Conservation (phyloP, 805 yeast species). For the Candida ortonii region DNA sequence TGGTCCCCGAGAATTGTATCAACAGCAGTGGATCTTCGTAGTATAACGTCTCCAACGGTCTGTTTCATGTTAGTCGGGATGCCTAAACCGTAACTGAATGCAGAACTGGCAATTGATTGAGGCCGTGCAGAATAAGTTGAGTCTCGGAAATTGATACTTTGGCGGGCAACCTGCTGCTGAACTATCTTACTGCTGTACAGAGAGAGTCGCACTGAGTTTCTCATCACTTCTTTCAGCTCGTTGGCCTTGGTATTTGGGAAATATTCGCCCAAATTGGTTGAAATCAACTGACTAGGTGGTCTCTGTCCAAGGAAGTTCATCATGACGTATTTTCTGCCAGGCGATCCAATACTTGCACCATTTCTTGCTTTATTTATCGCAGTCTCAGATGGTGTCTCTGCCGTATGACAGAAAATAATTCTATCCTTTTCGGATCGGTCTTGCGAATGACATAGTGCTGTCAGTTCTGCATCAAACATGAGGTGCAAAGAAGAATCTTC, state of each 20-base stretch:
- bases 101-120: constrained; percentile 26
- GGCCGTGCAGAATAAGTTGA: constrained; percentile 28
- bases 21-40: constrained; percentile 54
- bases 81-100: constrained; percentile 30
- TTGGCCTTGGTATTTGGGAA: constrained; percentile 80
- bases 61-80: constrained; percentile 33
- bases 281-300: constrained; percentile 90
- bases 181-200: constrained; percentile 35
- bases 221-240: constrained; percentile 72
- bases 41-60: constrained; percentile 63
- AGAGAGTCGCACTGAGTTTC: constrained; percentile 81
- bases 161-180: constrained; percentile 14
- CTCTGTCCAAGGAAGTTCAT: constrained; percentile 76
- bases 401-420: constrained; percentile 61
- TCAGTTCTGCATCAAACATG: constrained; percentile 74
- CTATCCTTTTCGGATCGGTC: constrained; percentile 70
- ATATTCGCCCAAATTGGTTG: constrained; percentile 83
- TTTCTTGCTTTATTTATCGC: constrained; percentile 12
- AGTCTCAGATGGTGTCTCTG: constrained; percentile 56
- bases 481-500: constrained; percentile 40
- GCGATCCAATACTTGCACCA: constrained; percentile 4
- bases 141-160: constrained; percentile 11
- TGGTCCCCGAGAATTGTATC: constrained; percentile 35
- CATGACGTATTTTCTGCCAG: constrained; percentile 19
- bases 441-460: constrained; percentile 75